Evolutionary conservation across 148 eudicot genomes (phyloP).

Genomic region (Rhododendron simsii): DNA sequence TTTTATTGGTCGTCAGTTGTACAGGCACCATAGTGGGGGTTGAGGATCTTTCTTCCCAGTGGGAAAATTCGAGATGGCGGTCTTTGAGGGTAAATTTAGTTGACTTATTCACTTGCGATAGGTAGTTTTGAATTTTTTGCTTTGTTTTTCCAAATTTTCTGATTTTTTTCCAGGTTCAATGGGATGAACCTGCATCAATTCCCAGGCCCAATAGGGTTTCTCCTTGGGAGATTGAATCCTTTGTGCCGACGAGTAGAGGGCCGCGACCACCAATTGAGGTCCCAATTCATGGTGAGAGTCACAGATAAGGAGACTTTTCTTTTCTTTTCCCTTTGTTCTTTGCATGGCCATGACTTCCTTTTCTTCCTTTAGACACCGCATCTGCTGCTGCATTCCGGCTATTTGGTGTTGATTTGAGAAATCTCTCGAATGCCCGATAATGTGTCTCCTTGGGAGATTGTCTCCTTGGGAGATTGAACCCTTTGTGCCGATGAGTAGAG

Average conservation of each 20-base stretch:
- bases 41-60: constrained; percentile 61
- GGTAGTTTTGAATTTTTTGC: background rate
- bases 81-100: constrained; percentile 56
- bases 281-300: too few relatives aligned
- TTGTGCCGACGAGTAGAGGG: constrained; percentile 22
- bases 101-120: background rate
- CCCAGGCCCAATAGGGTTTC: constrained; percentile 85
- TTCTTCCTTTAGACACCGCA: constrained; percentile 21
- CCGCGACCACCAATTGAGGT: too few relatives aligned
- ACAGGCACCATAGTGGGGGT: constrained; percentile 84
- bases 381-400: too few relatives aligned
- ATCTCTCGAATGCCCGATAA: too few relatives aligned
- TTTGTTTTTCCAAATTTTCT: background rate
- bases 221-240: constrained; percentile 92
- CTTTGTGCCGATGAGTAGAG: constrained; percentile 37
- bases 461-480: constrained; percentile 97
- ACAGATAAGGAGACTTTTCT: background rate
- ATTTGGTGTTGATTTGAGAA: too few relatives aligned
- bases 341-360: background rate
- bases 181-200: constrained; percentile 88
- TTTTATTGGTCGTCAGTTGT: constrained; percentile 42
- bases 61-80: constrained; percentile 83
- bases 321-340: background rate
- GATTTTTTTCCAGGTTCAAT: constrained; percentile 60
- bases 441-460: constrained; percentile 85